phyloP scores from a whole-genome alignment of 75 land plant species.

The Picea glauca region DNA sequence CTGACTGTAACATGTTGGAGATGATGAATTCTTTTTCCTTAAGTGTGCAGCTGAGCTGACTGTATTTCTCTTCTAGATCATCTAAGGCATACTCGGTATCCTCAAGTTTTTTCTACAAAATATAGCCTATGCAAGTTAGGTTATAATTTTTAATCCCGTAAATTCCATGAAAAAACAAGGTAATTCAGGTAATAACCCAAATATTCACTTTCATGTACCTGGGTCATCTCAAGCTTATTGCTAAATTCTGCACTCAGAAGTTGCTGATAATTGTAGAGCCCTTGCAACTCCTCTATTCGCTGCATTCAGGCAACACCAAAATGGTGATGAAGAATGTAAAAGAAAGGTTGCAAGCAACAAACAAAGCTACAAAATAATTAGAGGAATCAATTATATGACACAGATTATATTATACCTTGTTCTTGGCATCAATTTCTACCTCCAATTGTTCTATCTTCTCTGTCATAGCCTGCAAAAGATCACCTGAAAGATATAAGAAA shows the following conservation, averaged over 20 bases:
- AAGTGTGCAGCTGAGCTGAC: constrained; percentile 67
- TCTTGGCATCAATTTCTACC: constrained; percentile 72
- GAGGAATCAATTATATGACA: background rate
- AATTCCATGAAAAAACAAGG: background rate
- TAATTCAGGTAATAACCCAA: background rate
- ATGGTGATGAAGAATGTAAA: constrained; percentile 1
- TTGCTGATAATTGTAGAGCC: constrained; percentile 54
- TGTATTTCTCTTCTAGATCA: constrained; percentile 71
- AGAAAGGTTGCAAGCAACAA: constrained; percentile 5
- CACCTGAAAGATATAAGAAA: background rate
- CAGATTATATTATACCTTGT: constrained; percentile 58
- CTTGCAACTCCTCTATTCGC: constrained; percentile 71
- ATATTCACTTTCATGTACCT: constrained; percentile 27
- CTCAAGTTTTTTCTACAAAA: constrained; percentile 68
- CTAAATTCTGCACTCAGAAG: constrained; percentile 46
- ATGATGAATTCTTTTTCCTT: constrained; percentile 84
- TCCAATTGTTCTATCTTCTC: constrained; percentile 94
- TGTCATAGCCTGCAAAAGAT: constrained; percentile 72
- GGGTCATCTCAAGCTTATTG: constrained; percentile 62
- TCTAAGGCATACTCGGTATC: constrained; percentile 52
- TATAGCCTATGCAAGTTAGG: constrained; percentile 4
- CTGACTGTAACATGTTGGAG: constrained; percentile 74
- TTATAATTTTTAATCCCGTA: background rate
- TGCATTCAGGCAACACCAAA: constrained; percentile 19
- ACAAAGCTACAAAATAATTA: constrained; percentile 4